A percentile compares a stretch with the other conserved stretches of the same genome.
Conservation (phyloP, 2,329 filamentous ascomycete genomes). For the Cucurbitaria berberidis region DNA sequence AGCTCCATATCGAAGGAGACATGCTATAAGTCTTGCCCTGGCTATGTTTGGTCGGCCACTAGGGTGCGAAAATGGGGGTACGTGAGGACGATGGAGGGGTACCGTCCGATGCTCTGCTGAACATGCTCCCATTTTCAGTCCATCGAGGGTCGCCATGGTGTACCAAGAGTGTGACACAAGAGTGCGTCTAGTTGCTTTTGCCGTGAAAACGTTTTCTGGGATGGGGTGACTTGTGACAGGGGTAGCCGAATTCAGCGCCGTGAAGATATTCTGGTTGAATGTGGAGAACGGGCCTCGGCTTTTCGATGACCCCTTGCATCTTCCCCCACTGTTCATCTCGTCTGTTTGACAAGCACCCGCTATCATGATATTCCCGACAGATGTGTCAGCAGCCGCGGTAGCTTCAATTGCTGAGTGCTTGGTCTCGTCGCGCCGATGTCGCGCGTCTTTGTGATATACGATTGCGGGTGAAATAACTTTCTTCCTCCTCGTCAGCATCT, state of each 20-base stretch:
- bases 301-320: slow-evolving; percentile 11
- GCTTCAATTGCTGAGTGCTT: not conserved
- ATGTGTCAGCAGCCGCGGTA: slow-evolving; percentile 3
- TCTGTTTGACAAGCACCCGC: not conserved
- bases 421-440: not conserved
- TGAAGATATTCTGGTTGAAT: slow-evolving; percentile 16
- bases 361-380: not conserved
- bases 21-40: slow-evolving; percentile 34
- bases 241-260: slow-evolving; percentile 11
- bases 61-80: slow-evolving; percentile 41
- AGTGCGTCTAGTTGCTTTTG: slow-evolving; percentile 9
- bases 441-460: not conserved
- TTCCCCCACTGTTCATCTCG: slow-evolving; percentile 34
- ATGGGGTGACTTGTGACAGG: slow-evolving; percentile 37
- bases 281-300: slow-evolving; percentile 16
- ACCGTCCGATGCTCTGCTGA: slow-evolving; percentile 26
- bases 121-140: slow-evolving; percentile 36
- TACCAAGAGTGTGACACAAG: slow-evolving; percentile 9
- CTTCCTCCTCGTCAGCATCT: not conserved
- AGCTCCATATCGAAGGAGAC: slow-evolving; percentile 39
- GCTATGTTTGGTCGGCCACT: slow-evolving; percentile 16
- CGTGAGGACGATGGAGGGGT: slow-evolving; percentile 20
- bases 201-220: slow-evolving; percentile 21
- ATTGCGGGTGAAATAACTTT: not conserved
- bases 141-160: slow-evolving; percentile 14